Conservation (phyloP, 352 stramenopile genomes). For the Globisporangium parvum region DNA sequence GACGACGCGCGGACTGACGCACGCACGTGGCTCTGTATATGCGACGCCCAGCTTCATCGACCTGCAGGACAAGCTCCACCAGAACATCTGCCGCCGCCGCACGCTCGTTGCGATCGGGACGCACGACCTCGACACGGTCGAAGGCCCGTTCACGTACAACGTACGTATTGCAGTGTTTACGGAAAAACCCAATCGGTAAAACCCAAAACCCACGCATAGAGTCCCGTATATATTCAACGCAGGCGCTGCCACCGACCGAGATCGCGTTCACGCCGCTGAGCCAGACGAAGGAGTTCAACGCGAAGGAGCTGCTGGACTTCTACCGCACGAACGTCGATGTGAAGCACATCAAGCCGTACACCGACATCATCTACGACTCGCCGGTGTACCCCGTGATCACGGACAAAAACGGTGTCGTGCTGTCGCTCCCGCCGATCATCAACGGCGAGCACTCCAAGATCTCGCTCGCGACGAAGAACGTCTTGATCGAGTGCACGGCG, state of each 20-base stretch:
- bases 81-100: conserved; percentile 98
- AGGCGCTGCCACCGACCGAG: conserved; percentile 89
- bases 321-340: conserved; percentile 92
- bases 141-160: conserved; percentile 92
- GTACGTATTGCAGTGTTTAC: conserved; percentile 22
- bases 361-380: conserved; percentile 99
- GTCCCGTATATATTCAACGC: neutral
- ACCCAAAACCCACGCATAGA: neutral
- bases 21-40: neutral
- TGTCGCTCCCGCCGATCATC: conserved; percentile 99
- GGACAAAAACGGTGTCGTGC: conserved; percentile 93
- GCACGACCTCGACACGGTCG: conserved; percentile 96
- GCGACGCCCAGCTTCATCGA: conserved; percentile 98
- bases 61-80: conserved; percentile 99
- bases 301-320: conserved; percentile 92
- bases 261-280: conserved; percentile 97
- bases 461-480: conserved; percentile 95
- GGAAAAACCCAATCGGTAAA: neutral
- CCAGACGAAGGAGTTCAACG: conserved; percentile 88
- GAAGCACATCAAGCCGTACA: conserved; percentile 99
- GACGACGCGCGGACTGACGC: neutral
- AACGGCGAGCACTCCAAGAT: conserved; percentile 98
- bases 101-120: conserved; percentile 99
- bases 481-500: conserved; percentile 99
- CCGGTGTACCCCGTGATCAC: conserved; percentile 97